These are phyloP conservation scores for Immersiella caudata DNA, from an alignment of 495 filamentous ascomycete species.

Conservation along the genomic window DNA sequence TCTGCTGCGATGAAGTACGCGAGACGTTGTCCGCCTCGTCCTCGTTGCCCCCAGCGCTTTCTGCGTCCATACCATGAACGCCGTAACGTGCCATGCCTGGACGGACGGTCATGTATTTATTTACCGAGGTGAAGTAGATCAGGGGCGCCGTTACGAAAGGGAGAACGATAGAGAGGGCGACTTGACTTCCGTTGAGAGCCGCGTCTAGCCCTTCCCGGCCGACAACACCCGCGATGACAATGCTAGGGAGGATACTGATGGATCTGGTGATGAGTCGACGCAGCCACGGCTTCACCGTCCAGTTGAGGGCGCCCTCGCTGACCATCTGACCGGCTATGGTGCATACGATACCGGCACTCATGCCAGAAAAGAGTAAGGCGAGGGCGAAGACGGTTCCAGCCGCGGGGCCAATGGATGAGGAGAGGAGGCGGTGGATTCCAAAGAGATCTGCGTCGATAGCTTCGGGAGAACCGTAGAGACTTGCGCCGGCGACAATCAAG, in stretches of 20 bases:
- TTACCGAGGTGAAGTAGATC: slow-evolving; percentile 83
- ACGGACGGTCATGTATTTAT: slow-evolving; percentile 77
- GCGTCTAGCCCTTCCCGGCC: slow-evolving; percentile 60
- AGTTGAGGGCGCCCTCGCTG: slow-evolving; percentile 57
- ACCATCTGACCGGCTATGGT: slow-evolving; percentile 66
- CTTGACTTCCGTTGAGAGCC: slow-evolving; percentile 77
- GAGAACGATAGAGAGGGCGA: slow-evolving; percentile 76
- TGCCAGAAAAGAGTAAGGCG: slow-evolving; percentile 56
- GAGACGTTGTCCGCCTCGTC: not conserved
- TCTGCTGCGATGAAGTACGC: not conserved
- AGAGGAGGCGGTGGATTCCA: slow-evolving; percentile 74
- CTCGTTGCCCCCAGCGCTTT: not conserved
- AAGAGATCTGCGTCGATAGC: slow-evolving; percentile 70
- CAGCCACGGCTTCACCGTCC: slow-evolving; percentile 61
- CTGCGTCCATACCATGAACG: slow-evolving; percentile 16
- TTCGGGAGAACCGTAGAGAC: slow-evolving; percentile 62
- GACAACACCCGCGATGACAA: slow-evolving; percentile 74
- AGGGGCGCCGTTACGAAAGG: slow-evolving; percentile 84
- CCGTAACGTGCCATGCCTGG: slow-evolving; percentile 37
- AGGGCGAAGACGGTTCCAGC: slow-evolving; percentile 63
- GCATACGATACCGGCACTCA: slow-evolving; percentile 58
- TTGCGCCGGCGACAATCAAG: slow-evolving; percentile 82
- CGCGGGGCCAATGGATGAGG: slow-evolving; percentile 65
- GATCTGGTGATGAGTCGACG: slow-evolving; percentile 54
- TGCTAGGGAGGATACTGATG: slow-evolving; percentile 73